A percentile compares a stretch with the other conserved stretches of the same genome.
phyloP scores from a whole-genome alignment of 139 green algal species.

The Tetraselmis chui region DNA sequence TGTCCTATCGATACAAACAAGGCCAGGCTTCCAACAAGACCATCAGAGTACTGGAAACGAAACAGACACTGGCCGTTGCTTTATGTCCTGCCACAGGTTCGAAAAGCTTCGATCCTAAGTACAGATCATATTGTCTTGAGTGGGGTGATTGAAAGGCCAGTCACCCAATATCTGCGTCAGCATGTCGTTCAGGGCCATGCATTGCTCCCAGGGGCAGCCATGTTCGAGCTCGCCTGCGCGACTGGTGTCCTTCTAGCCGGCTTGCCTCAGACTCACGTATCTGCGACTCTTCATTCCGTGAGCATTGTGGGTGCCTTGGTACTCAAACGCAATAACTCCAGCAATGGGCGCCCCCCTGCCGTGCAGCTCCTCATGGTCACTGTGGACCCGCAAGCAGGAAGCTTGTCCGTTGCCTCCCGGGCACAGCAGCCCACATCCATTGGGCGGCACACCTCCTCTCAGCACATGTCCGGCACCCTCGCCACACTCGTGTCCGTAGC shows the following conservation, averaged over 20 bases:
- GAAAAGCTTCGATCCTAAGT: no score
- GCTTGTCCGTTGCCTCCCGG: background rate
- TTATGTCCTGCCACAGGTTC: no score
- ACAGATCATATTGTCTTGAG: no score
- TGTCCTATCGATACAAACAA: no score
- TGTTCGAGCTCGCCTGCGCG: slow-evolving; percentile 12
- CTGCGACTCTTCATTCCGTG: background rate
- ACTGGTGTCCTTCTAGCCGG: background rate
- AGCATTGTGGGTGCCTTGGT: background rate
- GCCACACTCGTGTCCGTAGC: background rate
- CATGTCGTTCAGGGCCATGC: slow-evolving; percentile 4
- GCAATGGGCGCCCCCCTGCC: background rate
- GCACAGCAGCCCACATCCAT: no score
- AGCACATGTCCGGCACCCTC: background rate
- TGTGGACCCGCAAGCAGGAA: background rate
- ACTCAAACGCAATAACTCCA: background rate
- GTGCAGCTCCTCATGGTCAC: background rate
- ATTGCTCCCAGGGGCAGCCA: slow-evolving; percentile 22
- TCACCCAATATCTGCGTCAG: no score
- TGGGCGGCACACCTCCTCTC: no score
- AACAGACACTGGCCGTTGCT: no score
- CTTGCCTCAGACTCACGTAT: background rate
- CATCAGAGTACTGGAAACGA: no score
- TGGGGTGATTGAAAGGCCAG: no score
- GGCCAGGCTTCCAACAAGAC: no score